Base-by-base conservation (phyloP, 352 stramenopile genomes). In the Elongisporangium senticosum region DNA sequence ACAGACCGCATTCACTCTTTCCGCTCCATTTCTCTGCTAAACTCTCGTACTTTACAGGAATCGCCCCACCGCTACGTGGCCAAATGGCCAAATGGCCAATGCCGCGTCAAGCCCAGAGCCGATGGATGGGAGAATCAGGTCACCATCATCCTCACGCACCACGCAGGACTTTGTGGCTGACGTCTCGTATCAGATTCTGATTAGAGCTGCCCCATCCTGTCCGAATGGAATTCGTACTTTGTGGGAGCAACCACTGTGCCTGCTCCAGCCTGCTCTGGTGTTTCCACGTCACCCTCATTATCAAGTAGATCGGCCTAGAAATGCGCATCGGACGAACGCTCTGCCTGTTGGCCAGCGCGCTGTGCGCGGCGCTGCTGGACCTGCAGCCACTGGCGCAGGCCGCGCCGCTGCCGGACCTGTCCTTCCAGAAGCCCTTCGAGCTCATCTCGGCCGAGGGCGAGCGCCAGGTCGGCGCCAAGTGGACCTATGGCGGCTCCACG, bases 351-450 rank as follows among this genome's bases (percentile, higher is more conserved):
- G 65, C 62, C 10, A 54, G 53, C 39, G 58, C 52, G n/a, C 55
- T 62, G 23, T 43, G 33, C 33, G 33, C 33, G 7, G 56, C 71
- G 17, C 26, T 77, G 19, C 51, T 59, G 21, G 33, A 52, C 26
- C 4, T 70, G 37, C 47, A 20, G 51, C 64, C 73, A 47, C 51
- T 64, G 24, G 56, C 48, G 28, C 57, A 48, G 40, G 74, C 59
- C 11, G 83, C 76, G 63, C 68, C 72, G 19, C 62, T 90, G 43
- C 50, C 71, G 43, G 56, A 70, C 24, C 67, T 88, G 8, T 90
- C 83, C 19, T 93, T 95, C 59, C 67, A 83, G 33, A 93, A 95
- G 57, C 85, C 85, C 1, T 95, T 93, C 56, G 82, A 95, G 63
- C 61, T 67, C 49, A 87, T 95, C 55, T 71, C 75, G 49, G 56